Percentiles rank a stretch among this genome's conserved stretches.
Evolutionary conservation across 108 stramenopile species (phyloP).

Genomic region (Bacterosira constricta): DNA sequence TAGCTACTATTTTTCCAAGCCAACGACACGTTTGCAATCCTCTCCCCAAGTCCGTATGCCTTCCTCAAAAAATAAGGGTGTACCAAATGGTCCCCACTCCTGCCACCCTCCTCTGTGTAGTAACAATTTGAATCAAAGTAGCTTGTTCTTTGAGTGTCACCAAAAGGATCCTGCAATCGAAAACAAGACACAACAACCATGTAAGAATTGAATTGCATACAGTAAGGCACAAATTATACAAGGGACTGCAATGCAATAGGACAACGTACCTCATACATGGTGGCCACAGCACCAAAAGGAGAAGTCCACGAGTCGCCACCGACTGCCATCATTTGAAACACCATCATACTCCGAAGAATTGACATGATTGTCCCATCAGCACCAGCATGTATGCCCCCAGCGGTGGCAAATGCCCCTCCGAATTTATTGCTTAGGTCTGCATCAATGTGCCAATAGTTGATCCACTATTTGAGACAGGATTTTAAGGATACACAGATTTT

Average conservation of each 20-base stretch:
- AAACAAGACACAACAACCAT: neutral
- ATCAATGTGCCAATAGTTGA: slow-evolving; percentile 49
- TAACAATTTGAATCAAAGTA: slow-evolving; percentile 35
- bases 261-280: slow-evolving; percentile 38
- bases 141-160: slow-evolving; percentile 23
- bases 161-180: slow-evolving; percentile 37
- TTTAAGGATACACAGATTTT: neutral
- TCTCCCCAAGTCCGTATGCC: slow-evolving; percentile 34
- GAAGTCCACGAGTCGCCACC: slow-evolving; percentile 49
- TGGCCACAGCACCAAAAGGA: slow-evolving; percentile 49
- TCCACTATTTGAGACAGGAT: too few species aligned
- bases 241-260: neutral
- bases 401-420: slow-evolving; percentile 52
- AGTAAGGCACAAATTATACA: neutral
- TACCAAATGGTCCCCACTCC: slow-evolving; percentile 26
- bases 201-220: too few species aligned
- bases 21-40: slow-evolving; percentile 36
- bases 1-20: slow-evolving; percentile 45
- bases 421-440: slow-evolving; percentile 44
- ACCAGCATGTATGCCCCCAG: slow-evolving; percentile 52
- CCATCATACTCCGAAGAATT: slow-evolving; percentile 44
- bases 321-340: slow-evolving; percentile 48
- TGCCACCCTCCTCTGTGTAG: slow-evolving; percentile 26
- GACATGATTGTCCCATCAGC: slow-evolving; percentile 41
- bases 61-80: slow-evolving; percentile 43